Evolutionary conservation across 768 basidiomycete species (phyloP).

Genomic region (Suillus placidus): DNA sequence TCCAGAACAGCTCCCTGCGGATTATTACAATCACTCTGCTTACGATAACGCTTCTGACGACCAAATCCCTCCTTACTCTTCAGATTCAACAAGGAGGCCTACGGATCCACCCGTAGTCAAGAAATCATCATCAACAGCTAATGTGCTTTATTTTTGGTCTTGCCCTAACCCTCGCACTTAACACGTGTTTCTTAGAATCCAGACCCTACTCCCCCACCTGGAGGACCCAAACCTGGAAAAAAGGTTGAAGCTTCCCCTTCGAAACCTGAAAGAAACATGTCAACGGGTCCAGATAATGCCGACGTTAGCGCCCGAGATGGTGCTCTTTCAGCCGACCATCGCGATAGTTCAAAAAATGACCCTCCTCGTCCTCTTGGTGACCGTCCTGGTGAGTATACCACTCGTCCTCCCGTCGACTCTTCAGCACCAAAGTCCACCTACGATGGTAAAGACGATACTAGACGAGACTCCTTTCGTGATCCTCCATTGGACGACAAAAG

Average conservation of each 20-base stretch:
- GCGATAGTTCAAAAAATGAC: slow-evolving; percentile 17
- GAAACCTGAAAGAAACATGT: slow-evolving; percentile 15
- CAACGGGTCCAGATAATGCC: slow-evolving; percentile 17
- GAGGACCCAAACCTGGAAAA: slow-evolving; percentile 26
- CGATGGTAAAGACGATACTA: slow-evolving; percentile 34
- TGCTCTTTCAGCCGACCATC: slow-evolving; percentile 9
- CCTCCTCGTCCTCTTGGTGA: slow-evolving; percentile 19
- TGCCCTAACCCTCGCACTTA: slow-evolving; percentile 6
- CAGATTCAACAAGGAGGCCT: slow-evolving; percentile 27
- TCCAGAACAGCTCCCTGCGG: slow-evolving; percentile 38
- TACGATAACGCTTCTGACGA: slow-evolving; percentile 19
- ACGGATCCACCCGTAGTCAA: slow-evolving; percentile 21
- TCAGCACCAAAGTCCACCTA: slow-evolving; percentile 25
- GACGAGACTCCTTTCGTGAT: slow-evolving; percentile 28
- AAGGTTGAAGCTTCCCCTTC: background rate
- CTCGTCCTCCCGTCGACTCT: slow-evolving; percentile 26
- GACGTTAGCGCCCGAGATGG: slow-evolving; percentile 14
- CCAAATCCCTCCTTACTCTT: slow-evolving; percentile 21
- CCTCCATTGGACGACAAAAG: slow-evolving; percentile 35
- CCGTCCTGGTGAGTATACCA: slow-evolving; percentile 34
- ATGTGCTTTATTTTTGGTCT: slow-evolving; percentile 35
- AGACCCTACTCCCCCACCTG: slow-evolving; percentile 30
- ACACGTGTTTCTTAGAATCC: slow-evolving; percentile 18
- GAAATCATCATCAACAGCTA: slow-evolving; percentile 13
- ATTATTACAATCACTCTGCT: slow-evolving; percentile 18